These are phyloP conservation scores for Buddleja alternifolia DNA, from an alignment of 257 asterid genomes.

Conservation along the genomic window DNA sequence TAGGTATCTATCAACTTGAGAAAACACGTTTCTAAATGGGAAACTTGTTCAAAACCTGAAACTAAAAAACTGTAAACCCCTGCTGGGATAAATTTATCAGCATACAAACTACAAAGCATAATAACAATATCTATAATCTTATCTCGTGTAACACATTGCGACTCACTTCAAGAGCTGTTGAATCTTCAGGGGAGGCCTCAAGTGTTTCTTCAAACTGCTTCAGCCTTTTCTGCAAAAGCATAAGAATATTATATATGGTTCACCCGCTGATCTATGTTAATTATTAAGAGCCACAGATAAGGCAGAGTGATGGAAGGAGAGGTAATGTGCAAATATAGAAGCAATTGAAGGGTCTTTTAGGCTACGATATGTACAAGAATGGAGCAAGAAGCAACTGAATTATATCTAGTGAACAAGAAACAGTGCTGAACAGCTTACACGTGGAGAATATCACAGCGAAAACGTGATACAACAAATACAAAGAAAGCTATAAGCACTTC, in stretches of 20 bases:
- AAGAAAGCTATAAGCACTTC: too few relatives aligned
- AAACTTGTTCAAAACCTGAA: conserved; percentile 9
- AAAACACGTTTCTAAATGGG: not conserved
- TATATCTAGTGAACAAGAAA: conserved; percentile 10
- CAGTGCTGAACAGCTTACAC: not conserved
- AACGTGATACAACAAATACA: not conserved
- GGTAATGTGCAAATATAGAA: not conserved
- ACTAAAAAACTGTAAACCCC: conserved; percentile 16
- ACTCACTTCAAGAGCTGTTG: conserved; percentile 90
- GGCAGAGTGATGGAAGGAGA: conserved; percentile 6
- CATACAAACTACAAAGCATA: conserved; percentile 21
- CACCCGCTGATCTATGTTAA: conserved; percentile 24
- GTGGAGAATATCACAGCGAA: conserved; percentile 10
- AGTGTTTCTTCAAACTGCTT: conserved; percentile 76
- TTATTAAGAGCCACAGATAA: conserved; percentile 4
- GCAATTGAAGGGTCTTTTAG: conserved; percentile 24
- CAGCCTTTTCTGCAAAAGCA: conserved; percentile 69
- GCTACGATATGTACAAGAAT: conserved; percentile 10
- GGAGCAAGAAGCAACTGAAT: conserved; percentile 21
- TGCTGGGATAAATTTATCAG: conserved; percentile 15
- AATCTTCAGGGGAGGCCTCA: conserved; percentile 65
- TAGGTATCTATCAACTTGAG: not conserved
- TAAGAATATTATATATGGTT: conserved; percentile 21
- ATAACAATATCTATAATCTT: conserved; percentile 12
- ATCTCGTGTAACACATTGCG: conserved; percentile 24